Base-by-base conservation (phyloP, 2,329 filamentous ascomycete genomes). In the Immersiporthe knoxdaviesiana region DNA sequence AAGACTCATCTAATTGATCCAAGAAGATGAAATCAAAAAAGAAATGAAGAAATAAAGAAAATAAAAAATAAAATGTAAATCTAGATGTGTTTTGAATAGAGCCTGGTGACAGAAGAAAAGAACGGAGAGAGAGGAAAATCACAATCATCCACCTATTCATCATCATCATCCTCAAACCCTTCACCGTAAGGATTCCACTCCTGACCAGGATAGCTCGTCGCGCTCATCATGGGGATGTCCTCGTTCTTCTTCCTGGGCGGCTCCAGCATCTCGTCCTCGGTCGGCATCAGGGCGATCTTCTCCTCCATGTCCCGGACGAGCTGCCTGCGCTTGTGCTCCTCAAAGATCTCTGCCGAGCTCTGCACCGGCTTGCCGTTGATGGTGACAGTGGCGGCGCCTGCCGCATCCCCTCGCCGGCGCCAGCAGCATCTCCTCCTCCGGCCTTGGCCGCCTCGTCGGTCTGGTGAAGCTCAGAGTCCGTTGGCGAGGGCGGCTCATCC, bases 151-250 rank as follows among this genome's bases (percentile, higher is more conserved):
- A 21, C 10, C 6, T 41, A n/a, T n/a, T n/a, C n/a, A n/a, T 67
- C 24, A 24, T 78, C 78, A 39, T 77, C 77, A 11, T 74, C 75
- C 24, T 74, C 74, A 54, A 63, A 71, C 59, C 75, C 75, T 52
- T 75, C 77, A 3, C 72, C 77, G 65, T 85, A 87, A 2, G 88
- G 88, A 73, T 87, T 87, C 89, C 90, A 92, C 77, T 92, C 90
- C 79, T 91, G 88, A 0, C 90, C 90, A 0, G 90, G 90, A 77
- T 91, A 92, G 75, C 86, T 89, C 16, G 88, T 90, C 8, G 89
- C 89, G 62, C 82, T 85, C 90, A 92, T 92, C 69, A 84, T 80
- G 16, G 85, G 84, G 75, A 80, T 76, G 18, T 83, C 81, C n/a
- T 83, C 81, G 41, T 82, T 79, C 54, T 80, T 78, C 62, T 74